A percentile compares a stretch with the other conserved stretches of the same genome.
Conservation (phyloP, 331 rosid genomes). For the Rhamnella rubrinervis region DNA sequence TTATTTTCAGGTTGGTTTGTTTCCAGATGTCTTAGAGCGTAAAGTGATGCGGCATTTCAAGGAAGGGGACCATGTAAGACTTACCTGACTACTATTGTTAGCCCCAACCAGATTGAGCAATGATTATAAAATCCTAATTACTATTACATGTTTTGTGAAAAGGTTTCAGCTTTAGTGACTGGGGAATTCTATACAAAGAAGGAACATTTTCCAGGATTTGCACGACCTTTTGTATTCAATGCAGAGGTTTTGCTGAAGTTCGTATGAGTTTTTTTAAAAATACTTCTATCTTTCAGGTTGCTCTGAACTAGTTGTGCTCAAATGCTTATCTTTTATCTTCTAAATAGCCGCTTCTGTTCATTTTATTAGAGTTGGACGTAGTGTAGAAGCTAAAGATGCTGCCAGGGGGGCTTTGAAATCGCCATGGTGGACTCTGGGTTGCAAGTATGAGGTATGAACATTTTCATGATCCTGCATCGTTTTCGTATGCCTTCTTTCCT, state of each 20-base stretch:
- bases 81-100: slow-evolving; percentile 16
- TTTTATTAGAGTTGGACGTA: slow-evolving; percentile 71
- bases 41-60: slow-evolving; percentile 79
- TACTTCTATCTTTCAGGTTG: neutral
- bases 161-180: slow-evolving; percentile 92
- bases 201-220: slow-evolving; percentile 96
- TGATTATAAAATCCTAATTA: slow-evolving; percentile 13
- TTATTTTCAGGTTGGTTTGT: slow-evolving; percentile 79
- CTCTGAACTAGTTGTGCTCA: neutral
- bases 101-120: slow-evolving; percentile 17
- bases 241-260: slow-evolving; percentile 89
- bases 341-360: slow-evolving; percentile 13
- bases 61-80: slow-evolving; percentile 84
- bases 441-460: slow-evolving; percentile 58
- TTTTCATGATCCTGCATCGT: slow-evolving; percentile 6
- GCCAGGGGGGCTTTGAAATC: slow-evolving; percentile 93
- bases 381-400: slow-evolving; percentile 86
- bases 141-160: slow-evolving; percentile 21
- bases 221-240: slow-evolving; percentile 86
- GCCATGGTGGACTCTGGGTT: slow-evolving; percentile 97
- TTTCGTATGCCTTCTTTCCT: neutral
- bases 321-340: slow-evolving; percentile 9
- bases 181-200: slow-evolving; percentile 94
- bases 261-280: slow-evolving; percentile 22
- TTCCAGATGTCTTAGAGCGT: slow-evolving; percentile 93